phyloP scores from a whole-genome alignment of 2,329 filamentous ascomycete genomes.

The Coleophoma crateriformis region DNA sequence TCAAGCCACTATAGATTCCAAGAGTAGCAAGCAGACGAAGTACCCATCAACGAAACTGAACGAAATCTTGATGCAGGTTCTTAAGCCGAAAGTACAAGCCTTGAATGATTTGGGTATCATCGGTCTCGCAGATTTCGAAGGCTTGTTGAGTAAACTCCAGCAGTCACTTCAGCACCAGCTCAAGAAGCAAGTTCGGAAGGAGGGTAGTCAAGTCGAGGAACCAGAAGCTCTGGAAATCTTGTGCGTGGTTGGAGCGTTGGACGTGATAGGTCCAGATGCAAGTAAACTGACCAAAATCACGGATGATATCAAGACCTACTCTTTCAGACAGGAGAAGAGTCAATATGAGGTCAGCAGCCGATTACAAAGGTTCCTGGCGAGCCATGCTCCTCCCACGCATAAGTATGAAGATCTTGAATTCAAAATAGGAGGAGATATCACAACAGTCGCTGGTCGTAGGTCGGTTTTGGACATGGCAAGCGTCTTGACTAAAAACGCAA shows the following conservation, averaged over 20 bases:
- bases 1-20: conserved; percentile 11
- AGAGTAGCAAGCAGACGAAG: conserved; percentile 10
- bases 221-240: conserved; percentile 10
- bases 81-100: conserved; percentile 8
- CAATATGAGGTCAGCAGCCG: conserved; percentile 7
- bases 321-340: too few relatives aligned
- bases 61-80: conserved; percentile 12
- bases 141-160: conserved; percentile 10
- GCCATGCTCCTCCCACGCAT: conserved; percentile 1
- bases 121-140: conserved; percentile 9
- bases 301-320: conserved; percentile 3
- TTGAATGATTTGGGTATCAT: conserved; percentile 17
- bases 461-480: conserved; percentile 12
- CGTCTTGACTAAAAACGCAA: conserved; percentile 6
- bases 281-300: conserved; percentile 9
- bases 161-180: conserved; percentile 14
- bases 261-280: conserved; percentile 8
- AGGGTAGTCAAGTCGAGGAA: conserved; percentile 2
- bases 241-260: conserved; percentile 18
- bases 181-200: conserved; percentile 9
- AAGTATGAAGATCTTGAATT: background rate
- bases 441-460: conserved; percentile 14
- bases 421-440: conserved; percentile 8
- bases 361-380: conserved; percentile 16
- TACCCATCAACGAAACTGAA: conserved; percentile 15